phyloP scores from a whole-genome alignment of 2,329 filamentous ascomycete genomes.

The Clathrospora elynae region DNA sequence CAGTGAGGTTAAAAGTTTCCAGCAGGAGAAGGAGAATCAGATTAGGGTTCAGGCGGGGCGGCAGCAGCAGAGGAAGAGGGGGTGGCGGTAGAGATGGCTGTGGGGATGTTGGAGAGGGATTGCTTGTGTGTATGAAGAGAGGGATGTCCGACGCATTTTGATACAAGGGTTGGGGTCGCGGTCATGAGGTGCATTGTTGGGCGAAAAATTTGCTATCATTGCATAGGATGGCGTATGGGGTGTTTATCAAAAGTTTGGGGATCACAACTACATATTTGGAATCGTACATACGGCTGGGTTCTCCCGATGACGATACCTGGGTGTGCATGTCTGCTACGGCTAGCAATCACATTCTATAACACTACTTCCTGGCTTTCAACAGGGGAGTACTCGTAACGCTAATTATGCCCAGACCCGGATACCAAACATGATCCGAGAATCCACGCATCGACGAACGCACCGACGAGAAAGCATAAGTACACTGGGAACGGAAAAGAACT shows the following conservation, averaged over 20 bases:
- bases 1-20: slow-evolving; percentile 34
- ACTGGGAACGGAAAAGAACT: no score
- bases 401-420: no score
- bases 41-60: slow-evolving; percentile 29
- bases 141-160: not conserved
- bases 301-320: not conserved
- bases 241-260: not conserved
- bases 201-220: not conserved
- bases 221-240: slow-evolving; percentile 2
- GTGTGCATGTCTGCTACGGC: slow-evolving; percentile 6
- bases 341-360: no score
- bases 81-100: slow-evolving; percentile 15
- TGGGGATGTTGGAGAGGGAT: not conserved
- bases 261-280: not conserved
- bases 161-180: not conserved
- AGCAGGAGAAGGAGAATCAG: slow-evolving; percentile 33
- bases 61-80: slow-evolving; percentile 18
- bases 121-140: not conserved
- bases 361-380: no score
- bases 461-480: no score
- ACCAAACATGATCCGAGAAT: no score
- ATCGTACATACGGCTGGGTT: not conserved
- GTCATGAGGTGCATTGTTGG: not conserved
- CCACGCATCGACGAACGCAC: no score
- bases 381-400: no score